Evolutionary conservation across 225 moss, liverwort and hornwort species (phyloP).

Genomic region (Marchantia polymorpha): DNA sequence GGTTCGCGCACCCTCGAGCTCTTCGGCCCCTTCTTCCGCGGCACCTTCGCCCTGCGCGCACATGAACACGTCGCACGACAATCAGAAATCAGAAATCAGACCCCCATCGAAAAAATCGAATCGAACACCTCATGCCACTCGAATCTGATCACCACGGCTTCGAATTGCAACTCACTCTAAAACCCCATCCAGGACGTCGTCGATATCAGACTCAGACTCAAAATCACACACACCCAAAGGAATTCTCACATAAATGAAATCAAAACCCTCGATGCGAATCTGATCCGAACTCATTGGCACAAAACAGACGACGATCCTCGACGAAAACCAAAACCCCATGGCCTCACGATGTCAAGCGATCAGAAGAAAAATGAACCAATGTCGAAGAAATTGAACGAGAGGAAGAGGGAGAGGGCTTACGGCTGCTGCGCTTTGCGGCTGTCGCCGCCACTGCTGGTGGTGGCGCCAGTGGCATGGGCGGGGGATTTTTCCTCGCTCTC

Average conservation of each 20-base stretch:
- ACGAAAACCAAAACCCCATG: neutral
- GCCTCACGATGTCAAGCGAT: neutral
- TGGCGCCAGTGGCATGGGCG: slow-evolving; percentile 6
- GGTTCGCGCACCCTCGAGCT: slow-evolving; percentile 47
- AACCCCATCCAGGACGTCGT: neutral
- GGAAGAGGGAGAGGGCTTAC: slow-evolving; percentile 26
- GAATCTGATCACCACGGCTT: neutral
- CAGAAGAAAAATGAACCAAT: neutral
- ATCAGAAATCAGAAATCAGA: neutral
- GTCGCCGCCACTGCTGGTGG: slow-evolving; percentile 13
- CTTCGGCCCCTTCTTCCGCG: slow-evolving; percentile 45
- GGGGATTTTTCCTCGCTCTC: slow-evolving; percentile 34
- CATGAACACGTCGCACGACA: neutral
- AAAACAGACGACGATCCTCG: too few relatives aligned
- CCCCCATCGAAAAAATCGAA: neutral
- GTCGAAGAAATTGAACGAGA: neutral
- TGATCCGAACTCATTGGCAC: too few relatives aligned
- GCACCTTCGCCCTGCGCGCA: slow-evolving; percentile 29
- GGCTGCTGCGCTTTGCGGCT: slow-evolving; percentile 29
- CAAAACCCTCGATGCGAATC: neutral
- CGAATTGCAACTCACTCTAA: neutral
- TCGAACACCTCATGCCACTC: neutral
- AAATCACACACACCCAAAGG: neutral
- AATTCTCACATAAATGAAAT: neutral
- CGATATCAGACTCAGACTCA: too few relatives aligned